phyloP scores from a whole-genome alignment of 257 asterid species.

The Nicotiana tabacum region DNA sequence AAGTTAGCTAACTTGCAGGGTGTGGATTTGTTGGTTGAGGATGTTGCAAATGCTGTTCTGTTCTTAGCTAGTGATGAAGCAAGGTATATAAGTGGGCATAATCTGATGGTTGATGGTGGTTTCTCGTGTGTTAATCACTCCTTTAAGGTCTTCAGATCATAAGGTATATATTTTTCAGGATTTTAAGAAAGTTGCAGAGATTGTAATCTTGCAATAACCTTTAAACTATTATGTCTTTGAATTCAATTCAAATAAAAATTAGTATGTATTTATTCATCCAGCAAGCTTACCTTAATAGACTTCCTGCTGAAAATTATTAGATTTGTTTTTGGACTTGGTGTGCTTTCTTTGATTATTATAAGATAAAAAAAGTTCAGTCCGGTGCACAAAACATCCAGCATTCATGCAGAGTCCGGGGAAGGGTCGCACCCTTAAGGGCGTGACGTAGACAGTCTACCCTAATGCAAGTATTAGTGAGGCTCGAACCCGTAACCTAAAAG shows the following conservation, averaged over 20 bases:
- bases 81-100: constrained; percentile 62
- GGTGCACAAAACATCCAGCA: too few relatives aligned
- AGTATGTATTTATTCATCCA: background rate
- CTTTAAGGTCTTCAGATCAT: constrained; percentile 45
- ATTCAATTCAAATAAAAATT: background rate
- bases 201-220: background rate
- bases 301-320: background rate
- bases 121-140: constrained; percentile 54
- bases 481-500: too few relatives aligned
- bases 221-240: background rate
- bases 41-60: constrained; percentile 66
- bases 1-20: constrained; percentile 67
- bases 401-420: too few relatives aligned
- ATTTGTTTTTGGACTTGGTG: background rate
- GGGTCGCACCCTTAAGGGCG: too few relatives aligned
- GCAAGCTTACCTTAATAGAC: background rate
- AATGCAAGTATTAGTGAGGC: too few relatives aligned
- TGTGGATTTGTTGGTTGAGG: constrained; percentile 45
- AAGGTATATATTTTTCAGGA: constrained; percentile 5
- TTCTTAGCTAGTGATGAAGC: constrained; percentile 89
- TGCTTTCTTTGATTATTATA: background rate
- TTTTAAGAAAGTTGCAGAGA: background rate
- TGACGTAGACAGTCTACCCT: fast-evolving
- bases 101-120: constrained; percentile 86
- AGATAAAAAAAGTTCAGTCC: too few relatives aligned